Base-by-base conservation (phyloP, 495 filamentous ascomycete species). In the Hyaloscypha hepaticicola region DNA sequence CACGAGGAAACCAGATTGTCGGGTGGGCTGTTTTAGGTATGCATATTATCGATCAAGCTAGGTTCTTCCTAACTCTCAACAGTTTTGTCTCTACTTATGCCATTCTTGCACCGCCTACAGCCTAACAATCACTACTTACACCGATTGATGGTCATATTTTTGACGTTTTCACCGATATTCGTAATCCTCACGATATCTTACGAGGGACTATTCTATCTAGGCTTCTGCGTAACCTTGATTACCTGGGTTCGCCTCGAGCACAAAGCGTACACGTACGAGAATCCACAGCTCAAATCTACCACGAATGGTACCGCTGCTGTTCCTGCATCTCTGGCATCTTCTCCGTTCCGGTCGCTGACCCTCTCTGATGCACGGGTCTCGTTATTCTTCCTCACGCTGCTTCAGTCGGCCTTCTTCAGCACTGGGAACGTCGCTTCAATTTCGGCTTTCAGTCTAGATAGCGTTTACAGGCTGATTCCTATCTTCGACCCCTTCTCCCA, bases 181-280 rank as follows among this genome's bases (percentile, higher is more conserved):
- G 90, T 99, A 72, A 90, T 98, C 69, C 88, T 99, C 64, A 96
- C 93, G 26, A 98, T 97, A 74, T 96, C 93, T 21, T 99, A 96
- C 80, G 96, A 99, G 74, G 95, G 96, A 0, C 80, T 99, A 3
- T 99, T 99, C 77, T 98, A 97, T 79, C 83, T 97, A 66, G 87
- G 87, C 22, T 98, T 97, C 76, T 93, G 87, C 71, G 79, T 89
- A 51, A 88, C 89, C 24, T 81, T 99, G 11, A 80, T 96, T 63
- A 89, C 87, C 65, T 99, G 96, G 96, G 91, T 97, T 24, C 86
- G 87, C 25, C 79, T 98, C 0, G 96, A 99, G 73, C 89, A 96
- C 68, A 88, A 85, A 41, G 83, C 91, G 60, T 89, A 91, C 74
- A 76, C 77, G 3, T 84, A 85, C 66, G 72, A 71, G 6, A 66